Percentiles rank a stretch among this genome's conserved stretches.
Conservation (phyloP, 495 filamentous ascomycete genomes). For the Bacidia rubella region DNA sequence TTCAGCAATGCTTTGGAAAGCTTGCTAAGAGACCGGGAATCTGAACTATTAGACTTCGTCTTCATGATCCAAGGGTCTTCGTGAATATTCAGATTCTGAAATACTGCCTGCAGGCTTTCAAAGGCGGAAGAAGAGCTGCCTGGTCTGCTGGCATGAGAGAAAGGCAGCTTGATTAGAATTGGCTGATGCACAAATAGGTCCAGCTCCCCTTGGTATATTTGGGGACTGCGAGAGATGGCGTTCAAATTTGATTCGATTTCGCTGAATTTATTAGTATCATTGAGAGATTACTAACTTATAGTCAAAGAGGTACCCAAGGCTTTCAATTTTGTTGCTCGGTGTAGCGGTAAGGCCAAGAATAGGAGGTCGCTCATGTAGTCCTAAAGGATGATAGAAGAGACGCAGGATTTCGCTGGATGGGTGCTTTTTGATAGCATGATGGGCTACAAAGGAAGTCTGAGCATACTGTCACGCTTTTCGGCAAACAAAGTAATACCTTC, state of each 20-base stretch:
- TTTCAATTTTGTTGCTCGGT: slow-evolving; percentile 33
- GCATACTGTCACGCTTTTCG: slow-evolving; percentile 19
- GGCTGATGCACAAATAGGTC: slow-evolving; percentile 55
- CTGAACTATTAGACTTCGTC: slow-evolving; percentile 27
- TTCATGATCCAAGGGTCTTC: slow-evolving; percentile 58
- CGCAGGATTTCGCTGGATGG: slow-evolving; percentile 68
- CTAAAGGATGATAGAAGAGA: slow-evolving; percentile 50
- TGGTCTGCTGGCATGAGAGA: slow-evolving; percentile 18
- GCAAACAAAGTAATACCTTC: slow-evolving; percentile 48
- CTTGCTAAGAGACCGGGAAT: slow-evolving; percentile 16
- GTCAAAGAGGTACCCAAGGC: slow-evolving; percentile 33
- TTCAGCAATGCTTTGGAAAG: slow-evolving; percentile 35
- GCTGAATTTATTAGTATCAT: too few relatives aligned
- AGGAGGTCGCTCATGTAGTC: slow-evolving; percentile 34
- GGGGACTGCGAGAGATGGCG: slow-evolving; percentile 58
- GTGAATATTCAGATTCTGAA: slow-evolving; percentile 39
- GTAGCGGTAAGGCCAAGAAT: slow-evolving; percentile 83
- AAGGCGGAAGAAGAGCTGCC: slow-evolving; percentile 1
- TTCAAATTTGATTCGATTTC: slow-evolving; percentile 64
- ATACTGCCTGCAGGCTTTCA: slow-evolving; percentile 20
- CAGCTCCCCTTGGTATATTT: slow-evolving; percentile 56
- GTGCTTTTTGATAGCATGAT: slow-evolving; percentile 51
- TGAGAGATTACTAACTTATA: too few relatives aligned
- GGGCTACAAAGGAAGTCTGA: slow-evolving; percentile 37
- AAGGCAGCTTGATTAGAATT: slow-evolving; percentile 38